Conservation (phyloP, 2,329 filamentous ascomycete genomes). For the Curvularia lunata region DNA sequence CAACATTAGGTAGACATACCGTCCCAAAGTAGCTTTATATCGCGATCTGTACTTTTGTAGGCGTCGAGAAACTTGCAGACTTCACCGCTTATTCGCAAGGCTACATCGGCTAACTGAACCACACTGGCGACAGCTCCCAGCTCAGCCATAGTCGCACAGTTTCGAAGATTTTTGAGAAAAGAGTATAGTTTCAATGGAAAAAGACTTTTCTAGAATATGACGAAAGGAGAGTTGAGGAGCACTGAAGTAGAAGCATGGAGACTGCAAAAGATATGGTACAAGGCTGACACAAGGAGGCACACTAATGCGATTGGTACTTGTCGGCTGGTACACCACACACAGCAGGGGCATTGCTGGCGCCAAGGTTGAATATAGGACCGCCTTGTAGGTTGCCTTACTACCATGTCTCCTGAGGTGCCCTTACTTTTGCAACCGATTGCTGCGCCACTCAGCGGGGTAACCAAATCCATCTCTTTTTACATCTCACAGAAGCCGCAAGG, state of each 20-base stretch:
- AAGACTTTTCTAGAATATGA: no score
- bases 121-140: conserved; percentile 1
- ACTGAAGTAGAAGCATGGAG: background rate
- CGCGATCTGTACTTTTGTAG: background rate
- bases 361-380: background rate
- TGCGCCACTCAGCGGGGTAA: background rate
- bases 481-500: background rate
- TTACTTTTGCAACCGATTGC: background rate
- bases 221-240: background rate
- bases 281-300: background rate
- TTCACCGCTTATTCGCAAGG: conserved; percentile 5
- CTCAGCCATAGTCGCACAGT: conserved; percentile 1
- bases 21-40: background rate
- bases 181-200: background rate
- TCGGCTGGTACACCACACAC: background rate
- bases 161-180: background rate
- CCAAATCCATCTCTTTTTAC: background rate
- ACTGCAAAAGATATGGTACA: background rate
- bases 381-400: no score
- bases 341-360: background rate
- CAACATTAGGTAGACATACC: background rate
- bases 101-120: conserved; percentile 3
- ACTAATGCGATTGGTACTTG: background rate
- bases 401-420: background rate
- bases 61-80: conserved; percentile 7